Evolutionary conservation across 257 asterid genomes (phyloP).

Genomic region (Cruciata laevipes): DNA sequence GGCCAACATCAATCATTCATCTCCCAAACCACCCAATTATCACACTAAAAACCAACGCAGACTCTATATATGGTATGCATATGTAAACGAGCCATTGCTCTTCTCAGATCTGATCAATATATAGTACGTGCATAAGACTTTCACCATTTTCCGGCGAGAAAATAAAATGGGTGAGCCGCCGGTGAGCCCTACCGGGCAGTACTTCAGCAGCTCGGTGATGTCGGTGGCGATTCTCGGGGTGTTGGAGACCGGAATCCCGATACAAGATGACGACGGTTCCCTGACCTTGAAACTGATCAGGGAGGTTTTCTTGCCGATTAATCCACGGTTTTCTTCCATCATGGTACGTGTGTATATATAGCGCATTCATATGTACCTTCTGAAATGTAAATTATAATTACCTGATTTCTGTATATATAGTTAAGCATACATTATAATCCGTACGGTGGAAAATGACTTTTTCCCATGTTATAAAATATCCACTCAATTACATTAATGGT

Average conservation of each 20-base stretch:
- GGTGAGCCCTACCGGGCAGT: constrained; percentile 36
- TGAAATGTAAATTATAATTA: neutral
- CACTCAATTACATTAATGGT: too few relatives aligned
- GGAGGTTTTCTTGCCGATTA: constrained; percentile 32
- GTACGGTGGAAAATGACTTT: too few relatives aligned
- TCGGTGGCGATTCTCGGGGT: constrained; percentile 28
- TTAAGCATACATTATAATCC: too few relatives aligned
- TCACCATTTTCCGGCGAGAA: neutral
- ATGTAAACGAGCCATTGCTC: too few relatives aligned
- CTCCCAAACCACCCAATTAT: neutral
- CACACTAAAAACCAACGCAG: neutral
- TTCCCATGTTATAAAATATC: too few relatives aligned
- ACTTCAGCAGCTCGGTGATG: constrained; percentile 28
- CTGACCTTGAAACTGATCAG: constrained; percentile 4
- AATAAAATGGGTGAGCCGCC: constrained; percentile 1
- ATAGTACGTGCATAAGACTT: neutral
- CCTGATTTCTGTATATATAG: too few relatives aligned
- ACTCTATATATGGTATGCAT: neutral
- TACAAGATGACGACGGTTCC: constrained; percentile 21
- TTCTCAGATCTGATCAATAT: neutral
- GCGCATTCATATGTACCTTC: neutral
- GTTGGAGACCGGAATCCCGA: constrained; percentile 26
- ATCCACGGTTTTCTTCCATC: constrained; percentile 37
- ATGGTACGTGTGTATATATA: constrained; percentile 21
- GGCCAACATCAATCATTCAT: neutral